Base-by-base conservation (phyloP, 768 basidiomycete species). In the Tephrocybe sp. region DNA sequence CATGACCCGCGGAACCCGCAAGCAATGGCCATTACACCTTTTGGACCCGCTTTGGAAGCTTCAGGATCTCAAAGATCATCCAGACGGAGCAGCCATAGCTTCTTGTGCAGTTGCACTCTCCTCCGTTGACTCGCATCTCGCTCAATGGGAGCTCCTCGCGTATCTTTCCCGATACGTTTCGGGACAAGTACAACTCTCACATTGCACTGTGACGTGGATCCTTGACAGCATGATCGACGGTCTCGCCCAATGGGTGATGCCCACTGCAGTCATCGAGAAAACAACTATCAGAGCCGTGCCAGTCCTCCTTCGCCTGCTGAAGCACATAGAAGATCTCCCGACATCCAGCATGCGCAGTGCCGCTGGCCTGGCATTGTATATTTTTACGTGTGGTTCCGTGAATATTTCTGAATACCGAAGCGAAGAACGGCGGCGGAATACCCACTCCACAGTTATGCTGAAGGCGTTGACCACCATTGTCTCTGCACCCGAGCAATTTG, bases 211-310 rank as follows among this genome's bases (percentile, higher is more conserved):
- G 41, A 65, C 61, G 9, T 73, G 69, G 63, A 59, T 76, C 20
- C 62, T 76, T 2, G 72, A 74, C 36, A 74, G 72, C 18, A 65
- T 74, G 48, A 61, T 71, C 12, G 72, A 73, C 23, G 69, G 69
- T 24, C 58, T 68, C 9, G 53, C 67, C 28, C 64, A 59, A 26
- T 74, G 72, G 74, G 73, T 71, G 45, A 65, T 74, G 57, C 65
- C 68, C 3, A 57, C 60, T 4, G 67, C 66, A 1, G 67, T 70
- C 10, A 65, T 72, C 36, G 68, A 69, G 33, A 65, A 72, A 42
- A 69, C 73, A 2, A 60, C 59, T 2, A 58, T 54, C 20, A 63
- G 64, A 38, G 68, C 68, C 20, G 65, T 74, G 2, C 71, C 73
- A 9, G 58, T 69, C 24, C 63, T 74, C 17, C 41, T 74, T 6